Base-by-base conservation (phyloP, 1,284 basidiomycete species). In the Irpex lacteus region DNA sequence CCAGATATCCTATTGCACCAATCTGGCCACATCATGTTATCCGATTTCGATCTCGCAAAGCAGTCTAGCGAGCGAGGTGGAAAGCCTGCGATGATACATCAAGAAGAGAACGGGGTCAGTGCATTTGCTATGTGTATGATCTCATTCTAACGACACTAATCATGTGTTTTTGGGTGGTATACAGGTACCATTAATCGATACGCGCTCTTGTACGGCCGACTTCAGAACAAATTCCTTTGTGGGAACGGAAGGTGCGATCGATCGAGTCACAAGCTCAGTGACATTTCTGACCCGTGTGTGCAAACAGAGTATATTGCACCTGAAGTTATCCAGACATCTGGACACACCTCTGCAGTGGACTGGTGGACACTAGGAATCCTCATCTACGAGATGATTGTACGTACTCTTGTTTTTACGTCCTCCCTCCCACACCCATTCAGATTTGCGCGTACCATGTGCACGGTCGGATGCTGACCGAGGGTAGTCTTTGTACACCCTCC, bases 311-410 rank as follows among this genome's bases (percentile, higher is more conserved):
- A 99, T 83, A 98, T 98, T 74, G 96, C 97, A 52, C 97, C 97
- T 66, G 97, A 98, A 81, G 98, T 99, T 65, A 99, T 99, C 75
- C 94, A 95, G 73, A 96, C 96, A 55, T 89, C 94, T 75, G 98
- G 98, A 13, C 98, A 99, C 79, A 98, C 97, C 44, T 95, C 94
- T 66, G 96, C 98, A 6, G 98, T 99, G 60, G 98, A 99, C 79
- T 99, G 97, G 97, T 98, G 95, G 98, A 99, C 97, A 38, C 82
- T 98, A 60, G 98, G 98, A 49, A 99, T 99, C 72, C 85, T 99
- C 72, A 95, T 99, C 72, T 98, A 97, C 81, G 98, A 99, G 82
- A 99, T 99, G 98, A 98, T 99, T 78, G 95, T 96, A 82, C 84
- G 94, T 91, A 63, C 64, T 62, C 66, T 47, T 47, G 44, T 47